Base-by-base conservation (phyloP, 116 monocot species). In the Iris pallida region DNA sequence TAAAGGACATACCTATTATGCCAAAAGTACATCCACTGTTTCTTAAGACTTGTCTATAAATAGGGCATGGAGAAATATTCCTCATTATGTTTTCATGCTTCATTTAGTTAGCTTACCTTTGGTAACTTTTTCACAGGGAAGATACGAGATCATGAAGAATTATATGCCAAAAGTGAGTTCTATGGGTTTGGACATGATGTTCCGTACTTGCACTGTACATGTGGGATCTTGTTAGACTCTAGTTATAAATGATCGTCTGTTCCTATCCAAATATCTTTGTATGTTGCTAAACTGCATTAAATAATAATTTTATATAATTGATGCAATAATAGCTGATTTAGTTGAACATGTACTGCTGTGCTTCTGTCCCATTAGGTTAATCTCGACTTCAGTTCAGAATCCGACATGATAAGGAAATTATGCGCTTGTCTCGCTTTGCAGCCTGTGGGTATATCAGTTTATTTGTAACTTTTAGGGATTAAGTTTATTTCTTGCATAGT, bases 161-260 rank as follows among this genome's bases (percentile, higher is more conserved):
- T 98, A 98, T 78, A 93, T 98, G 90, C 90, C 93, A 58, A 98
- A 98, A 88, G 98, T 98, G 15, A 93, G 98, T 56, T 78, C 93
- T 17, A 82, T 92, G 78, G 98, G 98, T 59, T 76, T 90, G 58
- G 93, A 98, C 77, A 90, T 90, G 98, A 93, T 98, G 98, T 90
- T 98, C 48, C 83, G 98, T 43, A 98, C 98, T 20, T 98, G 98
- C 73, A 98, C 98, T n/a, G 92, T 92, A 80, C 97, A 97, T 90
- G 97, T 92, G 54, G 69, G 57, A 53, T 53, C n/a, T 8, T 53
- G 9, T 19, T 41, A 20, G 16, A 49, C 54, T 2, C 19, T 65
- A 13, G 16, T 15, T n/a, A 47, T 47, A 20, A 14, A 18, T 55
- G 16, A 4, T 58, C 9, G 9, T 58, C 7, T 42, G 60, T 11